phyloP scores from a whole-genome alignment of 495 filamentous ascomycete species.

The Xylaria palmicola region DNA sequence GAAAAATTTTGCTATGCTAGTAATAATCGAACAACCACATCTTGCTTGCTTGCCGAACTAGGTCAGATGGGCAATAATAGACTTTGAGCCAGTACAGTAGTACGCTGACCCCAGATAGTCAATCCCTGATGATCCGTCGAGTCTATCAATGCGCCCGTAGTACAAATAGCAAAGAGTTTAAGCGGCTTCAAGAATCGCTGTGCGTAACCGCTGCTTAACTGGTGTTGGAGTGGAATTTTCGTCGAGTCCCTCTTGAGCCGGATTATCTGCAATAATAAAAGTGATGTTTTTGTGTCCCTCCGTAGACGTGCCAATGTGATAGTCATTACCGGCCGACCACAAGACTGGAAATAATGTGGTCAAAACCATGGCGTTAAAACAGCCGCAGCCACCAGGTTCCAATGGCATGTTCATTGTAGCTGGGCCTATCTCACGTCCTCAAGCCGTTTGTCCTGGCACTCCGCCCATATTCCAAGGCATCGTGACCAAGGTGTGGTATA shows the following conservation, averaged over 20 bases:
- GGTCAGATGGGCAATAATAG: too few species aligned
- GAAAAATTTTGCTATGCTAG: neutral
- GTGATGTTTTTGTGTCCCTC: neutral
- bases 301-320: neutral
- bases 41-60: neutral
- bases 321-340: neutral
- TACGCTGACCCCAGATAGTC: neutral
- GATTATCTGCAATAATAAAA: neutral
- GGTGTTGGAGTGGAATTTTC: neutral
- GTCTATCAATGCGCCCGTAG: conserved; percentile 8
- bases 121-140: conserved; percentile 3
- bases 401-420: neutral
- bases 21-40: neutral
- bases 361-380: neutral
- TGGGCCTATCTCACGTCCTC: neutral
- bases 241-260: neutral
- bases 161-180: conserved; percentile 7
- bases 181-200: conserved; percentile 1
- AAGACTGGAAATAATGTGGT: neutral
- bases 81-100: too few species aligned
- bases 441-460: neutral
- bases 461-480: conserved; percentile 2
- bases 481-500: neutral
- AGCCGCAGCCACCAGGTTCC: neutral
- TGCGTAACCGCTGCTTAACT: conserved; percentile 6